Base-by-base conservation (phyloP, 2,329 filamentous ascomycete genomes). In the Chrysoporthe deuterocubensis region DNA sequence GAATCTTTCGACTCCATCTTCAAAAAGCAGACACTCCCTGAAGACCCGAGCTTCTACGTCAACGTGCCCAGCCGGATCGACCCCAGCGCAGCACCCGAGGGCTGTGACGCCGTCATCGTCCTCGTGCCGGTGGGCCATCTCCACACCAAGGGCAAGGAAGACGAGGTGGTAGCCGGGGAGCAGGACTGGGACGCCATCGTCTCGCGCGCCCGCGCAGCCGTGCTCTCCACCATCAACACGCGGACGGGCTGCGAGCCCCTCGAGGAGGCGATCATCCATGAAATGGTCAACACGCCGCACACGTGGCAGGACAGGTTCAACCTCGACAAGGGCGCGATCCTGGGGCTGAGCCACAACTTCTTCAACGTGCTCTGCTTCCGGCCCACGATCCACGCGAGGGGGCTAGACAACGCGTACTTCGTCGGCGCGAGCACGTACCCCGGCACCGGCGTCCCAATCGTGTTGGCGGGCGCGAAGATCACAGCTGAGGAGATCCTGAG, bases 1-100 rank as follows among this genome's bases (percentile, higher is more conserved):
- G 88, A 91, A 72, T 89, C 85, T n/a, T 93, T 93, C 73, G 90
- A 93, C 76, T 85, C 86, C 68, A 93, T 93, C 68, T 93, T 94
- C 82, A 87, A 90, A 71, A 80, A 86, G 42, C 88, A 92, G 69
- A 79, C 84, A 2, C 87, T 93, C 9, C 91, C 91, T 1, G 76
- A 83, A 1, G 83, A 92, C 68, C 91, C 91, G 0, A 90, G 87
- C 66, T 94, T 93, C 81, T 93, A 93, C 77, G 86, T 93, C 77
- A 92, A 93, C 74, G 90, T 93, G 0, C 91, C 91, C 0, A 90
- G 86, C 59, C 84, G 90, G 14, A 84, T 92, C 8, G 91, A 93
- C 71, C 80, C 87, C 0, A 84, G 84, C 0, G 91, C 91, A 0
- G 90, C 91, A 0, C 91, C 91, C 0, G 76, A 82, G 2, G 88